Percentiles rank a stretch among this genome's conserved stretches.
Conservation (phyloP, 495 filamentous ascomycete species). For the Podospora sp. region DNA sequence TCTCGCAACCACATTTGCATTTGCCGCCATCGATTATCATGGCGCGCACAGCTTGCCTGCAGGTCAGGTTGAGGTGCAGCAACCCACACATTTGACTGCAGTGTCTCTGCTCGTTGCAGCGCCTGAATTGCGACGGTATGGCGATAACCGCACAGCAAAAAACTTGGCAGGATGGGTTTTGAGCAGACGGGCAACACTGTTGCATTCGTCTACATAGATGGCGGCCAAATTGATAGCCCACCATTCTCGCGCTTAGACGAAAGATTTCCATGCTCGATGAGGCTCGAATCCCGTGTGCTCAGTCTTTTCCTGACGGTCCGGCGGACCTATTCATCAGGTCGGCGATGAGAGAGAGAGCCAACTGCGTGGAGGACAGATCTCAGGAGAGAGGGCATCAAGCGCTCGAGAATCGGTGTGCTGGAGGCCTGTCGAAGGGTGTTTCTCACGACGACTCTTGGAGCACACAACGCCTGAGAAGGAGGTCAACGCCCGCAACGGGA, state of each 20-base stretch:
- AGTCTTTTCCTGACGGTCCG: neutral
- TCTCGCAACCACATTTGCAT: constrained; percentile 3
- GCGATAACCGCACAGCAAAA: neutral
- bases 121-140: constrained; percentile 1
- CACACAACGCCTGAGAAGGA: constrained; percentile 8
- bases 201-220: constrained; percentile 6
- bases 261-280: neutral
- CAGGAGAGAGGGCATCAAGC: neutral
- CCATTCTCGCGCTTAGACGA: neutral
- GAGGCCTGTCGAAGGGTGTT: neutral
- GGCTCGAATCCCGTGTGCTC: neutral
- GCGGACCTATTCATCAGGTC: neutral
- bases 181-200: neutral
- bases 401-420: neutral
- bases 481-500: constrained; percentile 11
- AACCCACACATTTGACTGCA: neutral
- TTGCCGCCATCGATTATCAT: constrained; percentile 16
- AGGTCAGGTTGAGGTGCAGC: constrained; percentile 12
- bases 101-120: neutral
- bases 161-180: neutral
- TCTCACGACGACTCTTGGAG: neutral
- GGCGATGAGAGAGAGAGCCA: neutral
- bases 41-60: constrained; percentile 16
- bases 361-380: neutral
- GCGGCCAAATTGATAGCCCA: constrained; percentile 2